Conservation (phyloP, 106 monocot genomes). For the Phalaenopsis aphrodite region DNA sequence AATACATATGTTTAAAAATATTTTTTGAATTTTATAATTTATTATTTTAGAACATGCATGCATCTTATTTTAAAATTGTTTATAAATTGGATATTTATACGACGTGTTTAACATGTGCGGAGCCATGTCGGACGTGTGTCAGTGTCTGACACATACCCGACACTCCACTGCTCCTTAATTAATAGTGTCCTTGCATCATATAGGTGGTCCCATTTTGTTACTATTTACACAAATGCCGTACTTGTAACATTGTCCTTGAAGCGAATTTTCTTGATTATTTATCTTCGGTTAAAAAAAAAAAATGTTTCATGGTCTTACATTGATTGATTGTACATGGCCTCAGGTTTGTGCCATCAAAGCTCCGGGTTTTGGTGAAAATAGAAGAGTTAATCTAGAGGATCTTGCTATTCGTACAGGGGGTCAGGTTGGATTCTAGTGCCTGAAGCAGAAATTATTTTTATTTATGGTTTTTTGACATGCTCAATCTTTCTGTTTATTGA, state of each 20-base stretch:
- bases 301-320: neutral
- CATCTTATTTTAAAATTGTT: too few relatives aligned
- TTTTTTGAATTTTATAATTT: too few relatives aligned
- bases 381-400: slow-evolving; percentile 88
- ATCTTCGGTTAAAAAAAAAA: neutral
- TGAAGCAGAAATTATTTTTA: neutral
- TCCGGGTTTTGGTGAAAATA: slow-evolving; percentile 94
- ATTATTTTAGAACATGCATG: too few relatives aligned
- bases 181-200: too few relatives aligned
- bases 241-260: neutral
- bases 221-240: neutral
- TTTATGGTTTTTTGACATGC: neutral
- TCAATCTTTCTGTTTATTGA: neutral
- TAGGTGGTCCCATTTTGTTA: neutral
- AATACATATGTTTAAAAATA: too few relatives aligned
- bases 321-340: neutral
- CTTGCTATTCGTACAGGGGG: slow-evolving; percentile 86
- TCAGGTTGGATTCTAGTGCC: slow-evolving; percentile 43
- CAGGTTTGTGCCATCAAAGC: slow-evolving; percentile 94
- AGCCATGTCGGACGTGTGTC: too few relatives aligned
- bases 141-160: too few relatives aligned
- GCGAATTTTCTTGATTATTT: neutral
- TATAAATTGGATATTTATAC: too few relatives aligned
- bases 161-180: too few relatives aligned
- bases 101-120: too few relatives aligned